Conservation (phyloP, 164 flowering plant species). For the Dillenia suffruticosa region DNA sequence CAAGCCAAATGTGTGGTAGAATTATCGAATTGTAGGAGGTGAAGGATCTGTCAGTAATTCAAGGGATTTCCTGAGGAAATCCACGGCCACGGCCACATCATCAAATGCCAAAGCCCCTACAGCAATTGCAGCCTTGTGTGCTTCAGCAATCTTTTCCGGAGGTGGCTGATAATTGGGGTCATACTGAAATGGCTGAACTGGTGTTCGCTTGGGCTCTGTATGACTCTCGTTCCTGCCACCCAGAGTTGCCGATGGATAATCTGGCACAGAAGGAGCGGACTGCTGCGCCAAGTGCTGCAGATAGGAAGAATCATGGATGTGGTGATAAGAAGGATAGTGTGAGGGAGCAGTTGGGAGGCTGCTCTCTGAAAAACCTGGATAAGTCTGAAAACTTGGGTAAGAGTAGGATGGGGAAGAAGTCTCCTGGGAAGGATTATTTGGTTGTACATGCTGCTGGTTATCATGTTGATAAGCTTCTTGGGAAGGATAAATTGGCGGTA, state of each 20-base stretch:
- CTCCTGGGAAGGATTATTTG: conserved; percentile 47
- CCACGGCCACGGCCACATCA: conserved; percentile 83
- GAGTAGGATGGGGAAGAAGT: conserved; percentile 28
- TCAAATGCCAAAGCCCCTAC: conserved; percentile 99
- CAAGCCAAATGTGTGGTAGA: not conserved
- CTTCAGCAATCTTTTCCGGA: conserved; percentile 90
- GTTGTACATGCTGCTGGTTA: conserved; percentile 35
- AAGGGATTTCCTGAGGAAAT: conserved; percentile 69
- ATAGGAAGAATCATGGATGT: conserved; percentile 53
- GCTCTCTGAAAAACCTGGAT: conserved; percentile 75
- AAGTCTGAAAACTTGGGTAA: conserved; percentile 75
- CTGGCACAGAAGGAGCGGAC: conserved; percentile 28
- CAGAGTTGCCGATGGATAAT: conserved; percentile 33
- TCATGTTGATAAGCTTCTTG: conserved; percentile 39
- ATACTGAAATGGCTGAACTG: conserved; percentile 42
- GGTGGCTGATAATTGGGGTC: conserved; percentile 76
- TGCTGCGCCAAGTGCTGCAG: conserved; percentile 24
- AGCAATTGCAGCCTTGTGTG: conserved; percentile 98
- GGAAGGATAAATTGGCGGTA: conserved; percentile 20
- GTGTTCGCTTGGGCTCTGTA: conserved; percentile 28
- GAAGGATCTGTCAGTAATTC: conserved; percentile 90
- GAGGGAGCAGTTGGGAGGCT: conserved; percentile 71
- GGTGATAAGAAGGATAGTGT: conserved; percentile 62
- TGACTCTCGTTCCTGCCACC: conserved; percentile 26
- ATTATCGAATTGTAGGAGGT: conserved; percentile 38